Evolutionary conservation across 2,329 filamentous ascomycete species (phyloP), one percentile per base, ranked within the genome.

Genomic region (Cladosporium sp.): DNA sequence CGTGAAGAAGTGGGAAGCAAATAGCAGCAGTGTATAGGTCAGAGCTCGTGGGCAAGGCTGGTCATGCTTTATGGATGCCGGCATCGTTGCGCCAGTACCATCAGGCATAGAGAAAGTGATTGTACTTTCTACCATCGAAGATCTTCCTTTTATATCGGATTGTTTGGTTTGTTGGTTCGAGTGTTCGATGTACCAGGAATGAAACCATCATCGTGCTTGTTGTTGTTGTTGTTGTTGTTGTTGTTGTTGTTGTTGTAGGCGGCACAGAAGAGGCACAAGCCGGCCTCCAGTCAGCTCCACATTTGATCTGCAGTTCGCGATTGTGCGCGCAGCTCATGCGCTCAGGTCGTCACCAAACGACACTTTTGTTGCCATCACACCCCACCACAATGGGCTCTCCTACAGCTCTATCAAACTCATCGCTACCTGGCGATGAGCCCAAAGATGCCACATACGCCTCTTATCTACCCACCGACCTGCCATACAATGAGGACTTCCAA

Each of bases 401-500:
- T 12, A 63, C 31, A 40, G 33, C 60, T 8, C 21, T 52, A 21
- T 23, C 23, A 1, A 28, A 37, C 33, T 18, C 50, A 7, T 55
- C 33, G 18, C 33, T 52, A 21, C 35, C 50, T n/a, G 16, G 23
- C 21, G 35, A 63, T n/a, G 59, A 62, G 12, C 2, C 28, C 14
- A n/a, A 29, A 12, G 26, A 65, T 35, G 56, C 64, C 65, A 52
- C 59, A 26, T 74, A 73, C 65, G 75, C 80, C 59, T 75, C 78
- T 70, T 82, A 80, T 69, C 78, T 80, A 11, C 79, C 79, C 3
- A 75, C 78, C 65, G 77, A 80, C 52, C 77, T 82, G 14, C 74
- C 76, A 21, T 82, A 82, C 76, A 73, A 77, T 69, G 77, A 78
- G 62, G 71, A 71, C 29, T 83, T 81, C 69, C 81, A 83, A 67